Evolutionary conservation across 2,329 filamentous ascomycete species (phyloP).

Genomic region (Aspergillus pseudotamarii): DNA sequence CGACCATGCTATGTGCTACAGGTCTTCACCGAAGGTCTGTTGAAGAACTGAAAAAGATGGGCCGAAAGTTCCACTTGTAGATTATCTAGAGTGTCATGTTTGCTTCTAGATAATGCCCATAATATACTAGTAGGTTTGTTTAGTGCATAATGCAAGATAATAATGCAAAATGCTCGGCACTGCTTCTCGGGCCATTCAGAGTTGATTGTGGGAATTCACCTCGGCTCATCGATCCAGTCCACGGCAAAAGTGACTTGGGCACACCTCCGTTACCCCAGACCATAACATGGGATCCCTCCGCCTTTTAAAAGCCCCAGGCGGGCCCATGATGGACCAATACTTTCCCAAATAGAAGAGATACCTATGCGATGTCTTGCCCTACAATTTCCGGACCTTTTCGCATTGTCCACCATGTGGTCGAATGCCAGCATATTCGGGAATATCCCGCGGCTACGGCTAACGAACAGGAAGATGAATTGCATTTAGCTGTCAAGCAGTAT

Average conservation of each 20-base stretch:
- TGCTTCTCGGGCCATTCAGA: background rate
- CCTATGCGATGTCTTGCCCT: constrained; percentile 31
- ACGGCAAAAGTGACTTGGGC: constrained; percentile 3
- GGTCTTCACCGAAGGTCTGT: background rate
- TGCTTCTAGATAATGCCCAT: background rate
- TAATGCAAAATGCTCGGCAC: background rate
- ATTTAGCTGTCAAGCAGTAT: constrained; percentile 85
- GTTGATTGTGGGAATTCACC: background rate
- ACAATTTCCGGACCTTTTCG: constrained; percentile 54
- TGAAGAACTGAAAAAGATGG: background rate
- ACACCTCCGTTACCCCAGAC: background rate
- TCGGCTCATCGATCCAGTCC: constrained; percentile 14
- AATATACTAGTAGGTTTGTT: background rate
- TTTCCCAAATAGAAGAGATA: background rate
- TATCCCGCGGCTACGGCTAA: constrained; percentile 73
- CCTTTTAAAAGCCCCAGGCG: background rate
- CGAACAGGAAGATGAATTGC: constrained; percentile 73
- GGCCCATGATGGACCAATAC: background rate
- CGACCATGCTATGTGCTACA: background rate
- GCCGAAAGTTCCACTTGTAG: background rate
- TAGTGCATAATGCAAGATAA: background rate
- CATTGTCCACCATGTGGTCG: constrained; percentile 73
- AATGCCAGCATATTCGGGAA: constrained; percentile 78
- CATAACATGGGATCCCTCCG: background rate
- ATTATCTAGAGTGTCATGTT: background rate